Evolutionary conservation across 345 rosid genomes (phyloP).

Genomic region (Streptanthus diversifolius): DNA sequence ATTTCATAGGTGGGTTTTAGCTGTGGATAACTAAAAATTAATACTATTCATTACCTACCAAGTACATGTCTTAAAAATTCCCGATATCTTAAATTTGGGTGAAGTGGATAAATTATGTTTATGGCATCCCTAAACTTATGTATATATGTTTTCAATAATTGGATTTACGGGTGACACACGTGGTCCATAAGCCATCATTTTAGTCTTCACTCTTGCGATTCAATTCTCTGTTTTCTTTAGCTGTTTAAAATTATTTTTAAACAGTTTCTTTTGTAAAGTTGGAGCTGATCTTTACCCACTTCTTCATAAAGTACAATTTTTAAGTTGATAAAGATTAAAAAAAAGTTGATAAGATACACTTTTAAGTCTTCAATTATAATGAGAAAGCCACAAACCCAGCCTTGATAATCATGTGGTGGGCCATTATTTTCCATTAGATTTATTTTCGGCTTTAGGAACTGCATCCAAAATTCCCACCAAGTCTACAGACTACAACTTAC

Average conservation of each 20-base stretch:
- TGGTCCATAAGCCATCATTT: slow-evolving; percentile 31
- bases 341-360: slow-evolving; percentile 24
- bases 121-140: neutral
- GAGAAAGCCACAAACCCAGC: slow-evolving; percentile 37
- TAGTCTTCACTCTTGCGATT: neutral
- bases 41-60: neutral
- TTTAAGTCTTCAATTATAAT: slow-evolving; percentile 29
- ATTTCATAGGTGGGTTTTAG: neutral
- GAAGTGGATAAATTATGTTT: neutral
- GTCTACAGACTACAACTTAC: neutral
- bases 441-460: neutral
- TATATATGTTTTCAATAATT: slow-evolving; percentile 9
- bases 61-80: neutral
- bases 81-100: slow-evolving; percentile 4
- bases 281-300: slow-evolving; percentile 31
- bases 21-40: neutral
- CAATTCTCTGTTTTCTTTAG: neutral
- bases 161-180: slow-evolving; percentile 25
- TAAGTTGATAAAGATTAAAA: slow-evolving; percentile 15
- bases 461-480: neutral
- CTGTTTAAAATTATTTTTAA: neutral
- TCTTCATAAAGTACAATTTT: slow-evolving; percentile 9
- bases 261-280: slow-evolving; percentile 26
- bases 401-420: slow-evolving; percentile 28
- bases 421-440: slow-evolving; percentile 7